phyloP scores from a whole-genome alignment of 495 filamentous ascomycete species.

The Penicillium paradoxum region DNA sequence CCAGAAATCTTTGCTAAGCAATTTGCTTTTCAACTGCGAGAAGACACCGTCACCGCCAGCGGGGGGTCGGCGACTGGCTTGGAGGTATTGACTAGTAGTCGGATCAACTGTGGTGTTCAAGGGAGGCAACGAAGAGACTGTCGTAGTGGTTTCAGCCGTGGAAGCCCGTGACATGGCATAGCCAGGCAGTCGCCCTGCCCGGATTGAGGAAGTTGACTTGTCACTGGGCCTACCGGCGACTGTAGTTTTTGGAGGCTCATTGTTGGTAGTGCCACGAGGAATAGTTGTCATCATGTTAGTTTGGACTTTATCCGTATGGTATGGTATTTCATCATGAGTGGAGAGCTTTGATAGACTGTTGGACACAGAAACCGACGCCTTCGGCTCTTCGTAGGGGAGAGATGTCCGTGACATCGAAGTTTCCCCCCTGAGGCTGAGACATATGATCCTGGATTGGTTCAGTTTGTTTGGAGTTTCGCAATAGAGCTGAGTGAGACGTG shows the following conservation, averaged over 20 bases:
- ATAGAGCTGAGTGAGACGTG: constrained; percentile 11
- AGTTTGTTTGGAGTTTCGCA: constrained; percentile 23
- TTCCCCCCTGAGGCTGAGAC: constrained; percentile 18
- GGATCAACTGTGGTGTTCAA: constrained; percentile 29
- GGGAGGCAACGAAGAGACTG: constrained; percentile 28
- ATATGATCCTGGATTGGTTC: constrained; percentile 22
- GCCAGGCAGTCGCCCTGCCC: constrained; percentile 30
- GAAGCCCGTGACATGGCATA: constrained; percentile 33
- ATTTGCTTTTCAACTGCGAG: constrained; percentile 65
- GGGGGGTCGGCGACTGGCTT: constrained; percentile 18
- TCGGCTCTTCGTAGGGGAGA: constrained; percentile 34
- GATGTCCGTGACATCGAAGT: constrained; percentile 37
- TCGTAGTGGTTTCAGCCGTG: constrained; percentile 28
- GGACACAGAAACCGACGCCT: constrained; percentile 30
- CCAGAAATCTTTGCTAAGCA: constrained; percentile 94
- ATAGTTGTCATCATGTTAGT: constrained; percentile 41
- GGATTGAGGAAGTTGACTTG: constrained; percentile 14
- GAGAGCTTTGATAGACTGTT: constrained; percentile 25
- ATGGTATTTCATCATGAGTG: constrained; percentile 33
- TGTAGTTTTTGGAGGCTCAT: constrained; percentile 20
- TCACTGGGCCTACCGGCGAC: constrained; percentile 19
- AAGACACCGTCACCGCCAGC: constrained; percentile 25
- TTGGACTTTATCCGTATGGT: constrained; percentile 36
- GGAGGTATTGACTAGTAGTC: constrained; percentile 12
- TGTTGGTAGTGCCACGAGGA: constrained; percentile 26